Evolutionary conservation across 2,329 filamentous ascomycete genomes (phyloP).

Genomic region (Erysiphe pulchra): DNA sequence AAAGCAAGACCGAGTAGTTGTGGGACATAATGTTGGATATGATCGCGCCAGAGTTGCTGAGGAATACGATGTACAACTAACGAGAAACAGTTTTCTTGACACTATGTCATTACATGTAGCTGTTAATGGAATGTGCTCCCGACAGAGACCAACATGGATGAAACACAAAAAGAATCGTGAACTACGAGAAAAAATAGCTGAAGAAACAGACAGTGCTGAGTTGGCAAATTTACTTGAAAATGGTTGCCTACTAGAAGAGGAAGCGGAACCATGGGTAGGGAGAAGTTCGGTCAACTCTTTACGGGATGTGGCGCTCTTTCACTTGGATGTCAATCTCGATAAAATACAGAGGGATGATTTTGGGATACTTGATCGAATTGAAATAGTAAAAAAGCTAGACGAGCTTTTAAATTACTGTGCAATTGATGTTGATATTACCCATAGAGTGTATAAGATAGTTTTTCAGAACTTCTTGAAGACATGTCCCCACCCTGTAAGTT

Average conservation of each 20-base stretch:
- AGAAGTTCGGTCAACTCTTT: slow-evolving; percentile 87
- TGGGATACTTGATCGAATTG: slow-evolving; percentile 49
- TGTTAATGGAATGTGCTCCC: slow-evolving; percentile 96
- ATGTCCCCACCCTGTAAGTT: slow-evolving; percentile 92
- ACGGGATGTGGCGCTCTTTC: slow-evolving; percentile 86
- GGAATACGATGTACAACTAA: slow-evolving; percentile 67
- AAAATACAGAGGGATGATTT: slow-evolving; percentile 74
- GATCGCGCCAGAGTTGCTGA: slow-evolving; percentile 72
- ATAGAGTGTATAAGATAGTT: slow-evolving; percentile 80
- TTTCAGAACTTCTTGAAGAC: slow-evolving; percentile 73
- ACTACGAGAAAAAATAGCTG: slow-evolving; percentile 51
- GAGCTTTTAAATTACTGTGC: slow-evolving; percentile 84
- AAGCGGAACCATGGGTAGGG: slow-evolving; percentile 89
- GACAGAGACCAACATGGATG: slow-evolving; percentile 91
- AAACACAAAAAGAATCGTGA: slow-evolving; percentile 82
- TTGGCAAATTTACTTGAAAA: slow-evolving; percentile 45
- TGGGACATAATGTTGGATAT: slow-evolving; percentile 91
- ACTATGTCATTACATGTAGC: slow-evolving; percentile 97
- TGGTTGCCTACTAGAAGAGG: slow-evolving; percentile 45
- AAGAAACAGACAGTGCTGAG: slow-evolving; percentile 43
- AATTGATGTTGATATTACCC: slow-evolving; percentile 77
- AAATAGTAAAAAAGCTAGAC: slow-evolving; percentile 46
- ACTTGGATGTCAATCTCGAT: slow-evolving; percentile 75
- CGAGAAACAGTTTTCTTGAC: slow-evolving; percentile 69
- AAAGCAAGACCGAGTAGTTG: slow-evolving; percentile 44